Base-by-base conservation (phyloP, 306 rosid genomes). In the Lupinus albus region DNA sequence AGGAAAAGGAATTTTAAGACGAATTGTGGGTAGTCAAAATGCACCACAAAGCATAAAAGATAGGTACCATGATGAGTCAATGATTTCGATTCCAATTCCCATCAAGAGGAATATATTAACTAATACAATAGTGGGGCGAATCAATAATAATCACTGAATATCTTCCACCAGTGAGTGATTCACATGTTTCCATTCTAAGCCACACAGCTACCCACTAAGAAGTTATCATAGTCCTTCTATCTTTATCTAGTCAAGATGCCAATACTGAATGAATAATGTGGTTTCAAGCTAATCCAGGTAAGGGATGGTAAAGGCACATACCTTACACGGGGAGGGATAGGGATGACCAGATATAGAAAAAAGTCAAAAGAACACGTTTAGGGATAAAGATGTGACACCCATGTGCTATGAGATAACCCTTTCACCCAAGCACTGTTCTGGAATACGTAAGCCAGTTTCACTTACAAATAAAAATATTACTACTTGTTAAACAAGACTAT, bases 121-220 rank as follows among this genome's bases (percentile, higher is more conserved):
- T 65, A 61, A 13, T 4, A 39, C 58, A 80, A 41, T 58, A 42
- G 45, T 51, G 71, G 75, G 67, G 60, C 49, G 81, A 79, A 74
- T 72, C 86, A 78, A 73, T 80, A 41, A 61, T 68, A 41, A 71
- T 83, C 84, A 81, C 80, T 60, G 66, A 61, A 61, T 51, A 57
- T 47, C 49, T 6, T 56, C 58, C 71, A 68, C 28, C n/a, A 35
- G 67, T 68, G 59, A 65, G 63, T 70, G 71, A 67, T 79, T 48
- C 61, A 49, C 64, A 33, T 42, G 53, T 74, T 82, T 72, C 35
- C 50, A 56, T 67, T 71, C 65, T 59, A 71, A 68, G 60, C 75
- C 60, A 71, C 74, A 75, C 76, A 80, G 20, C 49, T 47, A 71
- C 11, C 35, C 8, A 16, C 61, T 39, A 33, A 33, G 48, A 65